Evolutionary conservation across 169 alveolate species (phyloP).

Genomic region (Theileria luwenshuni): DNA sequence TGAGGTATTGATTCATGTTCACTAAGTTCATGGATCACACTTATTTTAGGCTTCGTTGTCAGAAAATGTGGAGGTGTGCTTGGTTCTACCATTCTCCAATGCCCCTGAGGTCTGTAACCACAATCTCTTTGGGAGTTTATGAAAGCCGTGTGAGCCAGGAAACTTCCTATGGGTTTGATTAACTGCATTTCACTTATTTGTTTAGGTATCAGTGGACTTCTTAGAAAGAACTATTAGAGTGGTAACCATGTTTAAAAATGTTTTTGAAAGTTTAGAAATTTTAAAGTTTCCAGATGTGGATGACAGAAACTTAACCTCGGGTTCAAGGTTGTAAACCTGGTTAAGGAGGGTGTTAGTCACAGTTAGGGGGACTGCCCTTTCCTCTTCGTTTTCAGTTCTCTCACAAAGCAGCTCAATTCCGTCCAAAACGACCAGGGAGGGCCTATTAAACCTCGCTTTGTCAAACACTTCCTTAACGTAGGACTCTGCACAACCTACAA

Average conservation of each 20-base stretch:
- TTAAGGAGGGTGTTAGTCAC: constrained; percentile 49
- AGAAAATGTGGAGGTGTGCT: too few species aligned
- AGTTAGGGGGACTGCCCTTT: constrained; percentile 33
- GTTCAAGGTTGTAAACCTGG: constrained; percentile 36
- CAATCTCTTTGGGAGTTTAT: not conserved
- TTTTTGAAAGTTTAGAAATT: constrained; percentile 19
- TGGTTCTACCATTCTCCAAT: too few species aligned
- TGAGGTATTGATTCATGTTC: too few species aligned
- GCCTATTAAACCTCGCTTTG: constrained; percentile 47
- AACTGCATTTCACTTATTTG: not conserved
- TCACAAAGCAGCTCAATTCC: constrained; percentile 48
- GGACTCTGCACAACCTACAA: constrained; percentile 62
- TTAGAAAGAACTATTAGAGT: constrained; percentile 28
- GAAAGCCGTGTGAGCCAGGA: not conserved
- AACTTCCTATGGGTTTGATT: constrained; percentile 8
- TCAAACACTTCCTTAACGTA: constrained; percentile 39
- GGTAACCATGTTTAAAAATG: constrained; percentile 17
- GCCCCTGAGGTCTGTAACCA: too few species aligned
- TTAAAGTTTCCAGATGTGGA: constrained; percentile 41
- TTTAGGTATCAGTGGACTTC: not conserved
- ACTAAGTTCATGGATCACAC: too few species aligned
- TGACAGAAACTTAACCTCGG: constrained; percentile 40
- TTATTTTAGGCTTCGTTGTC: too few species aligned
- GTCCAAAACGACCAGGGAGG: constrained; percentile 54
- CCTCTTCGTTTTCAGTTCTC: constrained; percentile 4